A percentile compares a stretch with the other conserved stretches of the same genome.
phyloP scores from a whole-genome alignment of 495 filamentous ascomycete genomes.

The Tuber aestivum region DNA sequence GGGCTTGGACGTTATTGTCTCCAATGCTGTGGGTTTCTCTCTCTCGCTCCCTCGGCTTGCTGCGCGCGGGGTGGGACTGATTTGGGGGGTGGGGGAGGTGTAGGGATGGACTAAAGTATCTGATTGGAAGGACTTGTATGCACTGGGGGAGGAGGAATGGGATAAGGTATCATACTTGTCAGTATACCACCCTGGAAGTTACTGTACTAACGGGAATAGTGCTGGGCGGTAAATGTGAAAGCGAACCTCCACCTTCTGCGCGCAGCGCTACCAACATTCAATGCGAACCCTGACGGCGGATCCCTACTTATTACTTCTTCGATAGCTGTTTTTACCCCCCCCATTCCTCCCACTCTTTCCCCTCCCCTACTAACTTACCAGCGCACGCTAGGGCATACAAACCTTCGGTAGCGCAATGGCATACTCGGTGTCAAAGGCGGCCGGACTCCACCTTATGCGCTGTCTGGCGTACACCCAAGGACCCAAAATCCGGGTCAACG shows the following conservation, averaged over 20 bases:
- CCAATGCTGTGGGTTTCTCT: constrained; percentile 58
- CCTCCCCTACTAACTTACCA: neutral
- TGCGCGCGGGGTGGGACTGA: neutral
- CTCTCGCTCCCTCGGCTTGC: too few species aligned
- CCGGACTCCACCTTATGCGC: constrained; percentile 63
- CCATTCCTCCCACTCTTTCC: neutral
- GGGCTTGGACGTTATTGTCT: constrained; percentile 64
- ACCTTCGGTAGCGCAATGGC: constrained; percentile 54
- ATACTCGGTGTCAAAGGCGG: constrained; percentile 63
- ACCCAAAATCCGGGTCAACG: constrained; percentile 60
- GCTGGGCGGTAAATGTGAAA: constrained; percentile 66
- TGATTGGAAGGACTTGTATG: constrained; percentile 58
- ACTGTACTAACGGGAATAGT: constrained; percentile 43
- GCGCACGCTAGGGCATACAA: neutral
- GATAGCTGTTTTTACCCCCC: constrained; percentile 47
- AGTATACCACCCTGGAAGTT: neutral
- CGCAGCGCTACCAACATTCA: constrained; percentile 59
- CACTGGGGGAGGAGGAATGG: constrained; percentile 62
- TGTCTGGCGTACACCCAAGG: constrained; percentile 64
- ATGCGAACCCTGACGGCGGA: constrained; percentile 63
- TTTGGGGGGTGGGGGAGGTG: neutral
- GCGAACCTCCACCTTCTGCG: constrained; percentile 58
- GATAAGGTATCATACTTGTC: constrained; percentile 55
- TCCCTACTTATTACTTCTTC: constrained; percentile 64
- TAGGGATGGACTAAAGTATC: constrained; percentile 65